Evolutionary conservation across 1,284 basidiomycete genomes (phyloP).

Genomic region (Melampsora larici-populina): DNA sequence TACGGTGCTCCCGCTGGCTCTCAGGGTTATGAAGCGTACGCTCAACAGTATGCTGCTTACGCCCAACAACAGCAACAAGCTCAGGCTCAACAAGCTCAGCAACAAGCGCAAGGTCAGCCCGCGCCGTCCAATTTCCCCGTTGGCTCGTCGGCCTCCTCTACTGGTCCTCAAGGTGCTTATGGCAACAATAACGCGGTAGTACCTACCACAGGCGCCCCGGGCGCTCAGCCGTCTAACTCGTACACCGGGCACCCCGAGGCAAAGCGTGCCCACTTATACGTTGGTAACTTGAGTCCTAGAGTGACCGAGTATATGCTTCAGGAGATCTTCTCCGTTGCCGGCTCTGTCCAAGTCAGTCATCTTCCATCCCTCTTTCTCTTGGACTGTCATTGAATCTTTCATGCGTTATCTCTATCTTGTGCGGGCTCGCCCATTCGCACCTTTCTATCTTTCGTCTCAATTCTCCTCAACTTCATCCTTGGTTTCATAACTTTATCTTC

Average conservation of each 20-base stretch:
- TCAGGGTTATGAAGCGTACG: slow-evolving; percentile 41
- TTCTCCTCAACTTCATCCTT: neutral
- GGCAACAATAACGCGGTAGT: slow-evolving; percentile 30
- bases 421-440: neutral
- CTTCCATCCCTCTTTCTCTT: slow-evolving; percentile 12
- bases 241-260: slow-evolving; percentile 36
- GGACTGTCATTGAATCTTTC: slow-evolving; percentile 39
- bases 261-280: slow-evolving; percentile 81
- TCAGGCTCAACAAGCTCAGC: slow-evolving; percentile 21
- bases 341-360: slow-evolving; percentile 45
- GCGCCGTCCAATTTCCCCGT: slow-evolving; percentile 32
- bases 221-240: slow-evolving; percentile 39
- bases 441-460: neutral
- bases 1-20: slow-evolving; percentile 21
- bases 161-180: slow-evolving; percentile 32
- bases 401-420: slow-evolving; percentile 16
- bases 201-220: slow-evolving; percentile 13
- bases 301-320: slow-evolving; percentile 62
- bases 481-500: slow-evolving; percentile 44
- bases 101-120: slow-evolving; percentile 27
- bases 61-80: slow-evolving; percentile 41
- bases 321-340: slow-evolving; percentile 65
- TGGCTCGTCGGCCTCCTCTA: slow-evolving; percentile 24
- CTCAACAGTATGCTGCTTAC: slow-evolving; percentile 43
- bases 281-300: slow-evolving; percentile 89